Base-by-base conservation (phyloP, 768 basidiomycete species). In the Sporobolomyces pararoseus region DNA sequence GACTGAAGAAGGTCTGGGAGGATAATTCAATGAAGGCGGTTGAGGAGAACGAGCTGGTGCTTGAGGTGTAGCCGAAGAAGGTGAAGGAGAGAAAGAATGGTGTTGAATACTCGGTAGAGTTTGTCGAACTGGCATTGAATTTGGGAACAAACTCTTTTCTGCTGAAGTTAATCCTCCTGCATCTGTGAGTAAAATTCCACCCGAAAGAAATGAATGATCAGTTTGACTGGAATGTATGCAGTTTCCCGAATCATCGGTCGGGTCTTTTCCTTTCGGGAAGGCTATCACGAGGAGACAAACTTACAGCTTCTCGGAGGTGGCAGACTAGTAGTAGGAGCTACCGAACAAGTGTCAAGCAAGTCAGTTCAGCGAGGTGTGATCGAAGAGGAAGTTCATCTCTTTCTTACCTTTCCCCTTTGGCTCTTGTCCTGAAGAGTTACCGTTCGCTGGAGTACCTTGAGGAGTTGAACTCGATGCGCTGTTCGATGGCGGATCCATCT, bases 111-210 rank as follows among this genome's bases (percentile, higher is more conserved):
- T 49, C n/a, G 69, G 69, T 6, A 70, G 59, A 7, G 60, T 47
- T 17, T 65, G 68, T 19, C 64, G 51, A 19, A 54, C 54, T 29
- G 69, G 64, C 25, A 65, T 34, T 34, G 69, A 61, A 47, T 61
- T 62, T 6, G 69, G 69, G 23, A 70, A 70, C 37, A 70, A 52
- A 51, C 35, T 42, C 60, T 65, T 50, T 6, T 70, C 69, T 6
- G 64, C 59, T 0, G 52, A 47, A 2, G 57, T n/a, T 37, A 60
- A 42, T 3, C 42, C n/a, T n/a, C n/a, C 29, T 5, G 63, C 29
- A 34, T 52, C 50, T 14, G n/a, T n/a, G n/a, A n/a, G n/a, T n/a
- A n/a, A n/a, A n/a, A n/a, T n/a, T n/a, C n/a, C n/a, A n/a, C n/a
- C n/a, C n/a, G n/a, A n/a, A n/a, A n/a, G n/a, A 57, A 31, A 25